Evolutionary conservation across 768 basidiomycete species (phyloP).

Genomic region (Leccinum variicolor): DNA sequence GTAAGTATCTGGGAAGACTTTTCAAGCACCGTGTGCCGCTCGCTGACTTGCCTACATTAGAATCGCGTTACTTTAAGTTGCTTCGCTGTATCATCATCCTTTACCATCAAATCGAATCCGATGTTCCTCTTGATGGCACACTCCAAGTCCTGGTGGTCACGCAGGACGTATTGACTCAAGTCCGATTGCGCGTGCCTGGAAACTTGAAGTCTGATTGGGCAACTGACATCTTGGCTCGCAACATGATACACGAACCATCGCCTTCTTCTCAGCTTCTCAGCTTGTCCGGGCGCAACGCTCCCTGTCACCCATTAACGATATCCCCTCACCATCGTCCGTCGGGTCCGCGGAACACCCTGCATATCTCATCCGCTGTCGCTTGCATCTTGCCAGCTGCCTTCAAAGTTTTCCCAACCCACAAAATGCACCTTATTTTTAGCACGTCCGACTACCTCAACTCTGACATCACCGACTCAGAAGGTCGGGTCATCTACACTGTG

Average conservation of each 20-base stretch:
- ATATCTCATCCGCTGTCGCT: neutral
- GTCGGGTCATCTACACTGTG: slow-evolving; percentile 20
- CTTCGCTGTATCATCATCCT: too few relatives aligned
- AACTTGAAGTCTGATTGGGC: neutral
- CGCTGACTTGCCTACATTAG: too few relatives aligned
- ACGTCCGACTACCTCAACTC: slow-evolving; percentile 18
- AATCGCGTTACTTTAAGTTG: neutral
- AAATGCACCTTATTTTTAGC: slow-evolving; percentile 23
- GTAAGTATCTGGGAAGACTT: neutral
- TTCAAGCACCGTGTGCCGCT: too few relatives aligned
- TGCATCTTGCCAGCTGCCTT: neutral
- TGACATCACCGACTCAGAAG: slow-evolving; percentile 16
- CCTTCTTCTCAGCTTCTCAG: slow-evolving; percentile 3
- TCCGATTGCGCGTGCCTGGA: neutral
- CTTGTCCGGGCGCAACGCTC: neutral
- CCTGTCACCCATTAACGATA: neutral
- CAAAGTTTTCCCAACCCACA: neutral
- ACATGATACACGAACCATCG: slow-evolving; percentile 4
- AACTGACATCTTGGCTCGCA: slow-evolving; percentile 13
- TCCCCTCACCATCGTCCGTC: neutral
- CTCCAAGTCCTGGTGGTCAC: too few relatives aligned
- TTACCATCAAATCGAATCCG: too few relatives aligned
- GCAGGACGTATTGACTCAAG: neutral
- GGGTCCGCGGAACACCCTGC: neutral
- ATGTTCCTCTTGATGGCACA: too few relatives aligned